Evolutionary conservation across 495 filamentous ascomycete species (phyloP), one percentile per base, ranked within the genome.

Genomic region (Podospora fimiseda): DNA sequence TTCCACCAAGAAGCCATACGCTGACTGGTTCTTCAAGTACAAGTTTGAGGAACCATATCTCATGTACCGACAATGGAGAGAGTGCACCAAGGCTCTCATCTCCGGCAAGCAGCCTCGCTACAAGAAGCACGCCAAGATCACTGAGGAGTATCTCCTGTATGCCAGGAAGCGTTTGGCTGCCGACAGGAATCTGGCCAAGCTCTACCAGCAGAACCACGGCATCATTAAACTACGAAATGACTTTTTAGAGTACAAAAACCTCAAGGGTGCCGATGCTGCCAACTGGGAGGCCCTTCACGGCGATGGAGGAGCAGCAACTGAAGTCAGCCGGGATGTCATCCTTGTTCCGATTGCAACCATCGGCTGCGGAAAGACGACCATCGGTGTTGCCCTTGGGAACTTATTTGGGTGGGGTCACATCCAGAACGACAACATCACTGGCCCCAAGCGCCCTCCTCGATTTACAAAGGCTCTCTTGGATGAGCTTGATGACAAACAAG

Each of bases 1-100:
- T 7, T 57, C 56, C 1, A 61, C 61, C 1, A 67, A 65, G 38
- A 57, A 70, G 0, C 55, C 65, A 4, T 93, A 81, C 70, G 73
- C 79, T 15, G 89, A 97, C 66, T 98, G 92, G 92, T 97, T 98
- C 72, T 98, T 97, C 83, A 98, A 98, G 67, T 98, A 89, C 79
- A 98, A 98, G 72, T 98, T 97, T 48, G 93, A 98, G 65, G 94
- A 98, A 72, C 93, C 93, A 0, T 98, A 98, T 66, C 71, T 98
- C 58, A 89, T 98, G 88, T 98, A 96, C 64, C 82, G 93, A 30
- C 94, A 97, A 70, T 98, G 93, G 93, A 87, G 93, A 36, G 93
- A 97, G 73, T 92, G 85, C 65, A 98, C 93, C 21, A 98, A 96
- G 68, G 78, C 89, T 9, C 72, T 96, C 45, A 95, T 97, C 48